Percentiles rank a stretch among this genome's conserved stretches.
Evolutionary conservation across 495 filamentous ascomycete species (phyloP).

Genomic region (Neurospora sp.): DNA sequence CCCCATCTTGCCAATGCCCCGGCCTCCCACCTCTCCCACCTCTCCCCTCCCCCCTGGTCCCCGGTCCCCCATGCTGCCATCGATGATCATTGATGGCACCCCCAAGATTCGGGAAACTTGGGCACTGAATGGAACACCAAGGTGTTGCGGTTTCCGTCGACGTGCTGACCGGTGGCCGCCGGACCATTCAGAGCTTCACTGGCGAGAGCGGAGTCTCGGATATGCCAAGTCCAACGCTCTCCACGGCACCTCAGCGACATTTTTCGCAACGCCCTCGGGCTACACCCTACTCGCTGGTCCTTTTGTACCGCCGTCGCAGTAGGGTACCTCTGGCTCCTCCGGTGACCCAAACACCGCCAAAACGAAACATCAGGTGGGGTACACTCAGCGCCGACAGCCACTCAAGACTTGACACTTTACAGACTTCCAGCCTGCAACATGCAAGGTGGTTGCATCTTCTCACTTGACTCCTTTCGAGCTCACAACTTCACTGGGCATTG

Average conservation of each 20-base stretch:
- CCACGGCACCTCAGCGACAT: neutral
- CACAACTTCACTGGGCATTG: neutral
- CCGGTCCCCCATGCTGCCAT: neutral
- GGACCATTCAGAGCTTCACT: neutral
- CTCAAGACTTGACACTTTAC: constrained; percentile 24
- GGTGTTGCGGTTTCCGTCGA: neutral
- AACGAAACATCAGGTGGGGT: constrained; percentile 15
- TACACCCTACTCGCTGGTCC: neutral
- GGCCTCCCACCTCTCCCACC: neutral
- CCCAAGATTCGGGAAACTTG: neutral
- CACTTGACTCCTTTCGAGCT: neutral
- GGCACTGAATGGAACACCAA: neutral
- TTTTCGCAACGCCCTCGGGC: neutral
- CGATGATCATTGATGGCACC: neutral
- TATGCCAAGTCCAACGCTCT: neutral
- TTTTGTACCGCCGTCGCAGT: neutral
- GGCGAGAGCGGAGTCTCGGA: neutral
- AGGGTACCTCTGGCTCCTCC: neutral
- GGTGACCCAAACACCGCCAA: constrained; percentile 4
- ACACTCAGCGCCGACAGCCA: constrained; percentile 14
- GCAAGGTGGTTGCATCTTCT: constrained; percentile 17
- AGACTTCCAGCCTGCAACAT: constrained; percentile 18
- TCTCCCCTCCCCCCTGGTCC: neutral
- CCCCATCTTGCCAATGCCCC: neutral
- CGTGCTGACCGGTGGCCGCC: neutral